Conservation (phyloP, 805 yeast species). For the Zygosaccharomyces lentus region DNA sequence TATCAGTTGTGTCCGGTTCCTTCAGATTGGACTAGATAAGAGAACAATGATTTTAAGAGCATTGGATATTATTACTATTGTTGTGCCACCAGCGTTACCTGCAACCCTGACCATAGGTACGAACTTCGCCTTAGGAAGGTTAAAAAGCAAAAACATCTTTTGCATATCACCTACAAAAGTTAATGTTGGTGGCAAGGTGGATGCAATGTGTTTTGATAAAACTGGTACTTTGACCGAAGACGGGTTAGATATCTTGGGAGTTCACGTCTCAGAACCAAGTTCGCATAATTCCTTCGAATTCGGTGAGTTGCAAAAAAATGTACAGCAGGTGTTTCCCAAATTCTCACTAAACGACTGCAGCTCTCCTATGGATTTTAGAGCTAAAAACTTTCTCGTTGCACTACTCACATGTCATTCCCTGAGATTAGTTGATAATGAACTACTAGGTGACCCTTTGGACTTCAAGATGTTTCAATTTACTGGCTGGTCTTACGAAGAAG, state of each 20-base stretch:
- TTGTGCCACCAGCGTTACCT: slow-evolving; percentile 97
- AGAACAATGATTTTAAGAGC: slow-evolving; percentile 79
- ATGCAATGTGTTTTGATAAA: slow-evolving; percentile 88
- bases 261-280: slow-evolving; percentile 37
- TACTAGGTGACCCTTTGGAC: slow-evolving; percentile 93
- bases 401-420: slow-evolving; percentile 78
- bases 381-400: slow-evolving; percentile 36
- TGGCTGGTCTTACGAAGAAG: slow-evolving; percentile 70
- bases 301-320: slow-evolving; percentile 25
- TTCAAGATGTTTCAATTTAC: slow-evolving; percentile 90
- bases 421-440: slow-evolving; percentile 67
- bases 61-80: slow-evolving; percentile 89
- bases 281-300: slow-evolving; percentile 22
- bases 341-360: slow-evolving; percentile 31
- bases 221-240: slow-evolving; percentile 98
- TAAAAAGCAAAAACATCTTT: slow-evolving; percentile 64
- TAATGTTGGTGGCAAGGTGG: slow-evolving; percentile 93
- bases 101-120: slow-evolving; percentile 97
- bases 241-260: slow-evolving; percentile 82
- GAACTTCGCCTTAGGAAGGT: slow-evolving; percentile 77
- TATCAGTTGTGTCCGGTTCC: slow-evolving; percentile 77
- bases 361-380: slow-evolving; percentile 28
- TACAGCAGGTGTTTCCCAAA: slow-evolving; percentile 25
- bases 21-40: slow-evolving; percentile 66
- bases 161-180: slow-evolving; percentile 94